Evolutionary conservation across 805 yeast genomes (phyloP).

Genomic region (Metschnikowia kofuensis): DNA sequence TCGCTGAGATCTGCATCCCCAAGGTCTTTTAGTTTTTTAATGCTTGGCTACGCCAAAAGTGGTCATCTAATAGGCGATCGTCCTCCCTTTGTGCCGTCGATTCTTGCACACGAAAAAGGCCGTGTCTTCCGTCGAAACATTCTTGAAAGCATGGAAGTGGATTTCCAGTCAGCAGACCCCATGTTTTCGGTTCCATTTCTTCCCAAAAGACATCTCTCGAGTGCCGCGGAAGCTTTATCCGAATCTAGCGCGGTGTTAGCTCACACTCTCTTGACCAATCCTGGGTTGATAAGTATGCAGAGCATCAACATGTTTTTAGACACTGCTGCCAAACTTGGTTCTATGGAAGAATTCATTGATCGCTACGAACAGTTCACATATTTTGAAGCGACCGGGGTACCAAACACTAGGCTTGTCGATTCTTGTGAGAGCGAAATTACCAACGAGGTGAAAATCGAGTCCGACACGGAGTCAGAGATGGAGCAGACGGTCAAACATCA

Average conservation of each 20-base stretch:
- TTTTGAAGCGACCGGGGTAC: slow-evolving; percentile 21
- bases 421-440: not conserved
- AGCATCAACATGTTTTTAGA: slow-evolving; percentile 52
- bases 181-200: slow-evolving; percentile 60
- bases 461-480: not conserved
- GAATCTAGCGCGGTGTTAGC: slow-evolving; percentile 81
- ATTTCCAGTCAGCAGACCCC: slow-evolving; percentile 6
- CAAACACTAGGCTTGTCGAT: not conserved
- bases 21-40: slow-evolving; percentile 42
- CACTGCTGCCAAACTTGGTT: slow-evolving; percentile 39
- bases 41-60: slow-evolving; percentile 49
- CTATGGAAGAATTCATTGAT: slow-evolving; percentile 31
- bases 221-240: slow-evolving; percentile 47
- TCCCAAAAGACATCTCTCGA: slow-evolving; percentile 48
- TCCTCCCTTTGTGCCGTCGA: slow-evolving; percentile 15
- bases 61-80: slow-evolving; percentile 18
- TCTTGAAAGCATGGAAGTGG: slow-evolving; percentile 40
- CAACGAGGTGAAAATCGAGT: not conserved
- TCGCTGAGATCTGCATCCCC: slow-evolving; percentile 34
- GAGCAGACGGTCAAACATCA: slow-evolving; percentile 1
- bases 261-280: slow-evolving; percentile 44
- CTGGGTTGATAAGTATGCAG: slow-evolving; percentile 40
- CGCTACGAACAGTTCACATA: slow-evolving; percentile 29
- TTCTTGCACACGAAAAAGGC: slow-evolving; percentile 46
- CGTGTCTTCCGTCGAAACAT: slow-evolving; percentile 45